Evolutionary conservation across 441 rosid genomes (phyloP).

Genomic region (Gossypium schwendimanii): DNA sequence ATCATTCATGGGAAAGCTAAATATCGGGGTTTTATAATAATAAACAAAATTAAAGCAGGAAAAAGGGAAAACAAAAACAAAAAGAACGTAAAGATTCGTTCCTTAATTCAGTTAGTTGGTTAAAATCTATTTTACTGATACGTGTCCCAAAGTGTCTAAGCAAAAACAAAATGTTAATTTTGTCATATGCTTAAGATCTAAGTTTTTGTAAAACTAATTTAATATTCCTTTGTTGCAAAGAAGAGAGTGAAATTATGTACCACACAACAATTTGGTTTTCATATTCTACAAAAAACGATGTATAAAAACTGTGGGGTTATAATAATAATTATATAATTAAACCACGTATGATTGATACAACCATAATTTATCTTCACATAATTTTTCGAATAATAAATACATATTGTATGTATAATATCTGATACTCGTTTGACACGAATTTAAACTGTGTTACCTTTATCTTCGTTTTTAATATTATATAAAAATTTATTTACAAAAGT

Average conservation of each 20-base stretch:
- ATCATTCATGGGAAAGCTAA: too few relatives aligned
- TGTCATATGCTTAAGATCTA: not conserved
- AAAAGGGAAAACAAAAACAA: not conserved
- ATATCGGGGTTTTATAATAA: not conserved
- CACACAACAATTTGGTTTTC: not conserved
- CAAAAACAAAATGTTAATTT: not conserved
- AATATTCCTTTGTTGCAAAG: not conserved
- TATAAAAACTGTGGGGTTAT: too few relatives aligned
- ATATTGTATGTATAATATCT: too few relatives aligned
- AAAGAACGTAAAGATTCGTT: slow-evolving; percentile 25
- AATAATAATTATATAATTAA: too few relatives aligned
- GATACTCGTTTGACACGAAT: too few relatives aligned
- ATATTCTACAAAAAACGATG: not conserved
- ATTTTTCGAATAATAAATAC: too few relatives aligned
- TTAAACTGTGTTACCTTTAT: too few relatives aligned
- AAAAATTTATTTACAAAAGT: not conserved
- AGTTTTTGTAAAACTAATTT: not conserved
- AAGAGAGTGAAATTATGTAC: not conserved
- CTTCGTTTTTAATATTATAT: too few relatives aligned
- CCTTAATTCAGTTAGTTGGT: slow-evolving; percentile 31
- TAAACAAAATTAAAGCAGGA: not conserved
- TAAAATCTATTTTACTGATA: not conserved
- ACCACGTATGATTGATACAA: too few relatives aligned
- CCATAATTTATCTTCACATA: too few relatives aligned
- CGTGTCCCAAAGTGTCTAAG: not conserved